Evolutionary conservation across 1,284 basidiomycete species (phyloP).

Genomic region (Malassezia restricta): DNA sequence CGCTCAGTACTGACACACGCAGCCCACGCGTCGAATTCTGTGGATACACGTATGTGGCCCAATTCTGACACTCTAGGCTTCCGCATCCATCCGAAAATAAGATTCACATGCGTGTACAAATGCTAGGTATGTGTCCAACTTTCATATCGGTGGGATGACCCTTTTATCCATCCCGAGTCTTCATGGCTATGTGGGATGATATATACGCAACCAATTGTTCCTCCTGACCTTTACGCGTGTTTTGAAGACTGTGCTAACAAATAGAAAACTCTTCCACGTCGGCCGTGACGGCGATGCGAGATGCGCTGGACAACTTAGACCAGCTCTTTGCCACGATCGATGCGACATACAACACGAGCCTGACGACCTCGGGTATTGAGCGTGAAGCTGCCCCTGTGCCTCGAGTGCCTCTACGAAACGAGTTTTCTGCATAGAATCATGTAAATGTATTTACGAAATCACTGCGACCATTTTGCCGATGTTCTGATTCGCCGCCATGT

Average conservation of each 20-base stretch:
- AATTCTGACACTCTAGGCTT: conserved; percentile 51
- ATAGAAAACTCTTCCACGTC: conserved; percentile 18
- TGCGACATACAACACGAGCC: conserved; percentile 29
- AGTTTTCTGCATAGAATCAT: conserved; percentile 5
- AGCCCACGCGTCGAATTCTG: conserved; percentile 98
- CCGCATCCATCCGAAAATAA: conserved; percentile 94
- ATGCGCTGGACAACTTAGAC: conserved; percentile 36
- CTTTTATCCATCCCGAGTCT: conserved; percentile 1
- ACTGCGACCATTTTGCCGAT: conserved; percentile 49
- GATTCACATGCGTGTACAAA: conserved; percentile 91
- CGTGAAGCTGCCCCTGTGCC: conserved; percentile 22
- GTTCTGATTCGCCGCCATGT: conserved; percentile 75
- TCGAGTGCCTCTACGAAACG: background rate
- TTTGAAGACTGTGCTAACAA: conserved; percentile 1
- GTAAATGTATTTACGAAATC: conserved; percentile 5
- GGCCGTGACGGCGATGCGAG: conserved; percentile 31
- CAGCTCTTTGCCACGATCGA: conserved; percentile 32
- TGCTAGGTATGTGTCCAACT: conserved; percentile 69
- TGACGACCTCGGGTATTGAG: conserved; percentile 19
- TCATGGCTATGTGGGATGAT: conserved; percentile 11
- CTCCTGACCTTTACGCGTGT: conserved; percentile 28
- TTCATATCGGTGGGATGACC: conserved; percentile 11
- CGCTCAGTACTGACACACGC: conserved; percentile 5
- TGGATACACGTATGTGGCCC: conserved; percentile 66
- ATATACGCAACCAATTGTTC: conserved; percentile 45